Conservation (phyloP, 768 basidiomycete genomes). For the Artomyces pyxidatus region DNA sequence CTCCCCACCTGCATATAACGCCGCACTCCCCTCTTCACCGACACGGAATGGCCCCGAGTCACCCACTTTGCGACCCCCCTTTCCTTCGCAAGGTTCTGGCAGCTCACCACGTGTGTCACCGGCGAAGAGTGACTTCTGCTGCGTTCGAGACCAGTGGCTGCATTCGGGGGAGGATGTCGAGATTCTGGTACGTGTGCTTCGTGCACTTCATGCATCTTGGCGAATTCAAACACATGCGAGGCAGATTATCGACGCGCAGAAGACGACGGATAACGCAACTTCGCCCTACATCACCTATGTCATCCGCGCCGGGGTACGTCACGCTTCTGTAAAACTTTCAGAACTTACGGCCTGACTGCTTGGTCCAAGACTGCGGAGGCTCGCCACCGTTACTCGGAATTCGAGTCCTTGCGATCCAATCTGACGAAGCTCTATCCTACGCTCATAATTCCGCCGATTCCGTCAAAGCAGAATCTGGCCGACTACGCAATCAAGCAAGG, state of each 20-base stretch:
- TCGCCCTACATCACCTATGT: conserved; percentile 94
- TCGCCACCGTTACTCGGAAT: conserved; percentile 92
- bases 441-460: conserved; percentile 94
- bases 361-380: conserved; percentile 62
- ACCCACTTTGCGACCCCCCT: conserved; percentile 31
- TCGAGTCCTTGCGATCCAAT: conserved; percentile 82
- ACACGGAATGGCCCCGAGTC: conserved; percentile 8
- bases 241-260: conserved; percentile 92
- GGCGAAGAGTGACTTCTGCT: conserved; percentile 76
- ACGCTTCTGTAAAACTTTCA: not conserved
- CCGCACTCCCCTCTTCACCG: conserved; percentile 41
- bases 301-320: conserved; percentile 61
- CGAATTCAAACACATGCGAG: not conserved
- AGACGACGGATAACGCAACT: conserved; percentile 83
- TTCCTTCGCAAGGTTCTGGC: conserved; percentile 51
- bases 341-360: conserved; percentile 6
- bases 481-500: conserved; percentile 97
- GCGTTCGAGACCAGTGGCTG: conserved; percentile 62
- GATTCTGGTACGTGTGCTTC: conserved; percentile 49
- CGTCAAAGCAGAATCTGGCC: conserved; percentile 89
- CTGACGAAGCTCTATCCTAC: conserved; percentile 90
- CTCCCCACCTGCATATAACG: conserved; percentile 34
- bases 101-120: conserved; percentile 37
- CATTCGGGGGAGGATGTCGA: conserved; percentile 80
- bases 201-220: not conserved